Conservation (phyloP, 441 rosid genomes). For the Bruguiera hainesii region DNA sequence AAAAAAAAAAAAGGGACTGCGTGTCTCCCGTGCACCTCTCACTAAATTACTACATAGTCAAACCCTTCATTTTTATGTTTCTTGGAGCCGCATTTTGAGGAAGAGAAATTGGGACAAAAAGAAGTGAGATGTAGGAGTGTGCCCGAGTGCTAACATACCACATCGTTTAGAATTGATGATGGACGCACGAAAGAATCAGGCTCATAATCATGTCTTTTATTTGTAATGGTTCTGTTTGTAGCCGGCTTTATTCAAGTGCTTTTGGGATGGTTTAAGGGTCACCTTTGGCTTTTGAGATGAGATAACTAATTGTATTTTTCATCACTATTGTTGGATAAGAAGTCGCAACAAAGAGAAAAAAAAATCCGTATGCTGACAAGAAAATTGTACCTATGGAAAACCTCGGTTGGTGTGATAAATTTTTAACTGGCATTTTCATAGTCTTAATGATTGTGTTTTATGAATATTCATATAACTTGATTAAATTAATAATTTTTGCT, state of each 20-base stretch:
- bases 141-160: too few species aligned
- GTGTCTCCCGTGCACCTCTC: too few species aligned
- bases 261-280: neutral
- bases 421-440: neutral
- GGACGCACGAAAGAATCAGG: too few species aligned
- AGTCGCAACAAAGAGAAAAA: neutral
- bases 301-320: neutral
- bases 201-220: too few species aligned
- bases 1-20: too few species aligned
- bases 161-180: too few species aligned
- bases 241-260: too few species aligned
- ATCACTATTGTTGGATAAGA: neutral
- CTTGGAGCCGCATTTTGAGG: constrained; percentile 2
- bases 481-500: neutral
- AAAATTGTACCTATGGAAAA: neutral
- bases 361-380: neutral
- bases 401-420: neutral
- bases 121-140: neutral
- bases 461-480: neutral
- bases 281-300: neutral
- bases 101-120: neutral
- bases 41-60: too few species aligned
- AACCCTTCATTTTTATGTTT: neutral
- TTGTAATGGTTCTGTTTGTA: too few species aligned
- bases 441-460: neutral